Evolutionary conservation across 2,329 filamentous ascomycete species (phyloP), one percentile per base, ranked within the genome.

Genomic region (Xylariaceae sp.): DNA sequence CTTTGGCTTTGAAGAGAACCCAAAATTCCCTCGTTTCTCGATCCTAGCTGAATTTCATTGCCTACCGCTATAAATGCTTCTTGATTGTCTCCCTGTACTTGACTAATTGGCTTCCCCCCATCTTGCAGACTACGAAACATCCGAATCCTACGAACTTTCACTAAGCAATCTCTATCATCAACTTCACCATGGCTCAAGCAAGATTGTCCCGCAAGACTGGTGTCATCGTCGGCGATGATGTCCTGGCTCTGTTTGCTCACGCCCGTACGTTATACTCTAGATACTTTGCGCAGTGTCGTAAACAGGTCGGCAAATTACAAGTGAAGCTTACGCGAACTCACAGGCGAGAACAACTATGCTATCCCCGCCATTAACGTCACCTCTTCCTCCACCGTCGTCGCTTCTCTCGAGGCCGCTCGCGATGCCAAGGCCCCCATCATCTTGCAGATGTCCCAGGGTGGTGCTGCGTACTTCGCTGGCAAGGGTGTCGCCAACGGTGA

Each of bases 321-420:
- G 29, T 39, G 48, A 15, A 50, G 37, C 26, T 24, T 12, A 48
- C 22, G 11, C 22, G 22, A 11, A n/a, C n/a, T 11, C 22, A 26
- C 22, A 26, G 22, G 44, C 43, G 79, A 93, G 75, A 79, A 95
- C 64, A 73, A 85, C 52, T 95, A 89, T 63, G 90, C 90, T 60
- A 89, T 96, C 59, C 90, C 88, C 47, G 88, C 88, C 62, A 82
- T 89, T 66, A 96, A 97, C 73, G 87, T 95, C 63, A 97, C 91
- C 58, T 95, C 89, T 32, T 95, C 87, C 49, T 95, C 89, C 29
- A 89, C 85, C 49, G 85, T 82, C 50, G 85, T 96, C 54, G 83
- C 89, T 59, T 73, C 88, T 41, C 89, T 98, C 58, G 93, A 98
- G 79, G 93, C 93, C 65, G 93, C 93, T 57, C 85, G 89, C 61